Percentiles rank a stretch among this genome's conserved stretches.
Evolutionary conservation across 805 yeast species (phyloP).

Genomic region (Barnettozyma sp.): DNA sequence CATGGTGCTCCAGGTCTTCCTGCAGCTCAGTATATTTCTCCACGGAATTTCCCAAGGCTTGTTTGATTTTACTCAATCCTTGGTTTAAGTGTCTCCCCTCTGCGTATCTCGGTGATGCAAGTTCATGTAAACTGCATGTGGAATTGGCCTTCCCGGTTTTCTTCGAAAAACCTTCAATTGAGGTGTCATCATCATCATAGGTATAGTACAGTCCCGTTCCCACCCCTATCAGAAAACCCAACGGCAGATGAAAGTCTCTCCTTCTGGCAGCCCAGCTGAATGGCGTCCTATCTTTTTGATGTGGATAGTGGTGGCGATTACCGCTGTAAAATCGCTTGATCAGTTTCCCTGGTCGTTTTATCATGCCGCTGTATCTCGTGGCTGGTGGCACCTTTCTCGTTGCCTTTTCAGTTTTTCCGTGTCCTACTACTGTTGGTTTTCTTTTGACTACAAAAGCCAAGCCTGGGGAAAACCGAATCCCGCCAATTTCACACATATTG

Average conservation of each 20-base stretch:
- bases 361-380: too few relatives aligned
- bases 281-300: constrained; percentile 2
- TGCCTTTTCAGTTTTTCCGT: background rate
- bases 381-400: too few relatives aligned
- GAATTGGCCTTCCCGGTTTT: too few relatives aligned
- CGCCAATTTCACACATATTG: too few relatives aligned
- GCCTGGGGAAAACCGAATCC: too few relatives aligned
- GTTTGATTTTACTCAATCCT: constrained; percentile 14
- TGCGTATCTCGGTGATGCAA: too few relatives aligned
- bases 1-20: constrained; percentile 35
- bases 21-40: constrained; percentile 24
- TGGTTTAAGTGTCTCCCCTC: constrained; percentile 6
- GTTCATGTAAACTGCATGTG: constrained; percentile 14
- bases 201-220: constrained; percentile 13
- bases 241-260: constrained; percentile 4
- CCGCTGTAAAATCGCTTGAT: background rate
- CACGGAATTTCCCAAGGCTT: constrained; percentile 6
- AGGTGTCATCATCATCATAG: too few relatives aligned
- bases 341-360: too few relatives aligned
- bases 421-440: background rate
- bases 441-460: too few relatives aligned
- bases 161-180: too few relatives aligned
- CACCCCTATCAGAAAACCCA: constrained; percentile 11
- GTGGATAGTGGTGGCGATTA: constrained; percentile 5
- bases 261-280: too few relatives aligned